Evolutionary conservation across 2,329 filamentous ascomycete species (phyloP).

Genomic region (Pyrenophora graminea): DNA sequence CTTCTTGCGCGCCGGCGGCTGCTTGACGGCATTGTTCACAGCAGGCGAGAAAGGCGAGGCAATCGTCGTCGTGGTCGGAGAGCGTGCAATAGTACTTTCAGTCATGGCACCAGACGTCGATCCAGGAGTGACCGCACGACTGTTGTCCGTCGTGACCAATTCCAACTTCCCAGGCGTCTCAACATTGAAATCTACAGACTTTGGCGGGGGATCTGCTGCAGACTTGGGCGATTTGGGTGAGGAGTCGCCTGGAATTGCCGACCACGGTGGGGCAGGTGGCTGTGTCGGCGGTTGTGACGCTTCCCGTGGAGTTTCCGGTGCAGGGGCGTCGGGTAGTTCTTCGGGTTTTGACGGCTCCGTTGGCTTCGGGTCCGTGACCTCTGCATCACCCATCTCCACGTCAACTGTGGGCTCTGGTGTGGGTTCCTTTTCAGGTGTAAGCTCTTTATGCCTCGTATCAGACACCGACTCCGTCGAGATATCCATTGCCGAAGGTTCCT

Average conservation of each 20-base stretch:
- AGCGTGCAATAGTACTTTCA: constrained; percentile 34
- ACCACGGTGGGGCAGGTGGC: constrained; percentile 42
- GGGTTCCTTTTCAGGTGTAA: constrained; percentile 31
- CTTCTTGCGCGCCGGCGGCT: constrained; percentile 53
- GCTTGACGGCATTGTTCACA: constrained; percentile 49
- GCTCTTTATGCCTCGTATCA: constrained; percentile 24
- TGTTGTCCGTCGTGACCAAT: constrained; percentile 23
- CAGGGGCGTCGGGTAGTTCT: constrained; percentile 37
- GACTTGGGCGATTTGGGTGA: constrained; percentile 21
- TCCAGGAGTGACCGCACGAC: constrained; percentile 30
- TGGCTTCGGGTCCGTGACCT: constrained; percentile 17
- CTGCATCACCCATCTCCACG: constrained; percentile 26
- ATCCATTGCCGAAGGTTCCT: constrained; percentile 35
- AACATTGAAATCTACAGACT: constrained; percentile 30
- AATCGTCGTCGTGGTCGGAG: constrained; percentile 26
- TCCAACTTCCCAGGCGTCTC: constrained; percentile 38
- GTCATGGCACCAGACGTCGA: constrained; percentile 26
- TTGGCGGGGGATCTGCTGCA: constrained; percentile 15
- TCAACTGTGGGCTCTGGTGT: constrained; percentile 20
- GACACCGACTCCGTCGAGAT: constrained; percentile 27
- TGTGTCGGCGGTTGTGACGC: constrained; percentile 38
- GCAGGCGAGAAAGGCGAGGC: constrained; percentile 45
- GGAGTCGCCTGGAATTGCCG: constrained; percentile 19
- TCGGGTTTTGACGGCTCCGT: constrained; percentile 29
- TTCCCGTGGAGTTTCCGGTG: constrained; percentile 21